Evolutionary conservation across 139 green algal genomes (phyloP), one percentile per base, ranked within the genome.

Genomic region (Auxenochlorella pyrenoidosa): DNA sequence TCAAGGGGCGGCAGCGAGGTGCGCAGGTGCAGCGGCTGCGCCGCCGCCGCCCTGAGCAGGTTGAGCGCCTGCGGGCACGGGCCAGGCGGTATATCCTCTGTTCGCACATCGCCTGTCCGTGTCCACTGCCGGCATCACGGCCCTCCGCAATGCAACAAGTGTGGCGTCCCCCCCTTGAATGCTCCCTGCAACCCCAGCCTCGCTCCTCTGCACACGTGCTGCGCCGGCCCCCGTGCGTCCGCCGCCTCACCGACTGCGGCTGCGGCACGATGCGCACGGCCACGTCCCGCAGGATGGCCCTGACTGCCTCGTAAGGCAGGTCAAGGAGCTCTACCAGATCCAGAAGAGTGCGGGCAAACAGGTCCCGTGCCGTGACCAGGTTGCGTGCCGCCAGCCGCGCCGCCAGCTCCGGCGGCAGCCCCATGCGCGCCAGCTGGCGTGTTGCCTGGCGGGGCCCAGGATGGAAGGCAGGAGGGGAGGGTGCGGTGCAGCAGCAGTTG

Each of bases 321-420:
- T 92, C 90, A 10, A 95, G 84, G 30, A 88, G 65, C 75, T 95
- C 92, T 0, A 91, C 79, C 28, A 95, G 78, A 65, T 95, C 92
- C 0, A 90, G 58, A 0, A 72, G 59, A 21, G 88, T 91, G 38
- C 76, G 83, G 28, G 60, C 44, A 44, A 90, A 89, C 21, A 92
- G 51, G 79, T 92, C 91, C 24, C 75, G 75, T 15, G 75, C 79
- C 12, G 59, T 92, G 36, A 54, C 26, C 1, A 94, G 21, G 71
- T 91, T 90, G 44, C 84, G 75, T 5, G 70, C 71, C 28, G 38
- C 59, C 81, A 94, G 86, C 32, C 68, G 78, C 47, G 68, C 47
- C 36, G 84, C 75, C 18, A 90, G 65, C 43, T 40, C 41, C 0
- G 81, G 78, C 19, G 75, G 63, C 32, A 93, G 83, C 26, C 70